These are phyloP conservation scores for Penicillium riverlandense DNA, from an alignment of 495 filamentous ascomycete species.

Conservation along the genomic window DNA sequence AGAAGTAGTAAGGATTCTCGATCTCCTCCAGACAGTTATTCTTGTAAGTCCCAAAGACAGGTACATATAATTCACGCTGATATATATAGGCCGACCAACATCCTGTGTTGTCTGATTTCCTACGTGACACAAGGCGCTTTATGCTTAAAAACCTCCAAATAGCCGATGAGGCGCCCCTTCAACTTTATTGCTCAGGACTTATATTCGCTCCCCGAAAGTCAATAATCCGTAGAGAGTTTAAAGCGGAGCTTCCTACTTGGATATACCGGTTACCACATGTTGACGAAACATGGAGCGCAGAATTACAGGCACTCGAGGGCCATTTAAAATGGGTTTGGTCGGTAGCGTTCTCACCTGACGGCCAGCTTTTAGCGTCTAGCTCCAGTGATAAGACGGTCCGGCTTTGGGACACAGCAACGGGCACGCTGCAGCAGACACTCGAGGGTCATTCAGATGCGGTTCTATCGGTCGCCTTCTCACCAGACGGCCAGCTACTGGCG, in stretches of 20 bases:
- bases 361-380: too few species aligned
- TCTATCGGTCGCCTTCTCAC: conserved; percentile 17
- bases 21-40: too few species aligned
- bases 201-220: conserved; percentile 23
- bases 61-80: too few species aligned
- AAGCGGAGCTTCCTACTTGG: conserved; percentile 3
- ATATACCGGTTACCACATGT: conserved; percentile 1
- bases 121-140: conserved; percentile 26
- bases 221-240: conserved; percentile 12
- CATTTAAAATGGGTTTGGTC: neutral
- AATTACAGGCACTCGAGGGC: conserved; percentile 17
- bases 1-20: too few species aligned
- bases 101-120: neutral
- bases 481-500: conserved; percentile 13
- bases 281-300: conserved; percentile 6
- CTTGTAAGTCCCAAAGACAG: too few species aligned
- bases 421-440: neutral
- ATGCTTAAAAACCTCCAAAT: conserved; percentile 15
- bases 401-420: too few species aligned
- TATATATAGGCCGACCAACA: too few species aligned
- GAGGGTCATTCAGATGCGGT: conserved; percentile 14
- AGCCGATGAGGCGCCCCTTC: conserved; percentile 18
- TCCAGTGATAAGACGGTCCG: too few species aligned
- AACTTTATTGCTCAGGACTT: conserved; percentile 17
- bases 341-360: too few species aligned